Conservation (phyloP, 768 basidiomycete species). For the Auricularia auricula-judae region DNA sequence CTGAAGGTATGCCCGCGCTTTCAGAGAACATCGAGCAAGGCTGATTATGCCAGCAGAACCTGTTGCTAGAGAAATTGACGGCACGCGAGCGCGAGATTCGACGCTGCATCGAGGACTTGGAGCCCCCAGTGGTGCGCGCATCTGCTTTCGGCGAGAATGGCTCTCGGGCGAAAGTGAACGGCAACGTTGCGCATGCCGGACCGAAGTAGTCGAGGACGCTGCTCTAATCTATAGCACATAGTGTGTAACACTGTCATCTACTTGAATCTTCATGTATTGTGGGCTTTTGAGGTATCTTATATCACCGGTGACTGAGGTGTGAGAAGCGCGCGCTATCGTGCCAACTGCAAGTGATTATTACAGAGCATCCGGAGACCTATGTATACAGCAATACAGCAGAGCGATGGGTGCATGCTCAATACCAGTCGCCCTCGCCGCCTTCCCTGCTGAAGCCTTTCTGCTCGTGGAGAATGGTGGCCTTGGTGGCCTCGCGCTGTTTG, state of each 20-base stretch:
- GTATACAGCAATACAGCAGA: constrained; percentile 1
- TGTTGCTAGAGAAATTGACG: constrained; percentile 32
- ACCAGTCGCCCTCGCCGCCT: constrained; percentile 93
- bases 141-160: neutral
- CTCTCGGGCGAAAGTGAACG: neutral
- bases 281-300: too few species aligned
- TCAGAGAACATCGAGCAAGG: neutral
- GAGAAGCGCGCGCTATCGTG: too few species aligned
- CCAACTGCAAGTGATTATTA: too few species aligned
- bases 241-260: too few species aligned
- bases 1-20: constrained; percentile 32
- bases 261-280: too few species aligned
- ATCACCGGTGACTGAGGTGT: too few species aligned
- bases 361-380: too few species aligned
- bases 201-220: too few species aligned
- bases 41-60: constrained; percentile 6
- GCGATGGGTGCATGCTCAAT: constrained; percentile 30
- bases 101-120: constrained; percentile 60
- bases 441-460: constrained; percentile 89
- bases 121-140: constrained; percentile 9
- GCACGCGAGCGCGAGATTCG: constrained; percentile 70
- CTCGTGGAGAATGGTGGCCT: constrained; percentile 72
- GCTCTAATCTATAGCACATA: too few species aligned
- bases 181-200: neutral
- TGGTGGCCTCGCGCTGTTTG: constrained; percentile 71